Conservation (phyloP, 2,329 filamentous ascomycete genomes). For the Exophiala phaeomuriformis region DNA sequence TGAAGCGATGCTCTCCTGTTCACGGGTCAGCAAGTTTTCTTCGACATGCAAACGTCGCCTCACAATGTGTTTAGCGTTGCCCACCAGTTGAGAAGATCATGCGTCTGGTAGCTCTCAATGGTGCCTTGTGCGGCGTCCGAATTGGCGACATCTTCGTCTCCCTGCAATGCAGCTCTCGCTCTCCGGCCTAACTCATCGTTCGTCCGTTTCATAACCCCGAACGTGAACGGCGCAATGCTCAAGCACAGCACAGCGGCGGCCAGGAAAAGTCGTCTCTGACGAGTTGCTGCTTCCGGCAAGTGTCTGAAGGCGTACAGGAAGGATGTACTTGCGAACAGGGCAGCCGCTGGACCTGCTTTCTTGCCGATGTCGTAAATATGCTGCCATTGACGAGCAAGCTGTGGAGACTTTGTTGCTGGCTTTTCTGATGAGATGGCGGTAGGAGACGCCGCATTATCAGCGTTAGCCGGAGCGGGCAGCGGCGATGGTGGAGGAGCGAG, state of each 20-base stretch:
- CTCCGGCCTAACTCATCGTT: slow-evolving; percentile 12
- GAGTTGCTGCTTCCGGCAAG: not conserved
- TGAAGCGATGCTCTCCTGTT: slow-evolving; percentile 8
- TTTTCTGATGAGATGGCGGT: slow-evolving; percentile 5
- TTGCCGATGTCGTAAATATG: slow-evolving; percentile 11
- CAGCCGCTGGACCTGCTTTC: slow-evolving; percentile 10
- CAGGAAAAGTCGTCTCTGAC: slow-evolving; percentile 7
- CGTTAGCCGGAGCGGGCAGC: slow-evolving; percentile 7
- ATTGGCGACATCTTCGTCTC: slow-evolving; percentile 6
- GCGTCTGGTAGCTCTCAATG: slow-evolving; percentile 10
- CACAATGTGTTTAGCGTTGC: slow-evolving; percentile 9
- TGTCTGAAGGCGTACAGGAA: slow-evolving; percentile 6
- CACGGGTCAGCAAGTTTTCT: not conserved
- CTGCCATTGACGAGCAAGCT: slow-evolving; percentile 15
- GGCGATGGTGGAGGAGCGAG: slow-evolving; percentile 5
- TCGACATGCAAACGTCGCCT: not conserved
- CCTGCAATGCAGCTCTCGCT: slow-evolving; percentile 6
- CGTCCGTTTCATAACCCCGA: slow-evolving; percentile 12
- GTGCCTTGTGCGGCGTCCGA: not conserved
- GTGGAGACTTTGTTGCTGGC: slow-evolving; percentile 4
- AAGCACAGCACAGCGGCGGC: slow-evolving; percentile 4
- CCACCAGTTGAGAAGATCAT: slow-evolving; percentile 14
- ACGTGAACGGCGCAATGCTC: slow-evolving; percentile 11
- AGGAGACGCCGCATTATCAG: slow-evolving; percentile 4
- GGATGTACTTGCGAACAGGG: slow-evolving; percentile 2